These are phyloP conservation scores for Pestalotiopsis fici DNA, from an alignment of 2,329 filamentous ascomycete species.

Conservation along the genomic window DNA sequence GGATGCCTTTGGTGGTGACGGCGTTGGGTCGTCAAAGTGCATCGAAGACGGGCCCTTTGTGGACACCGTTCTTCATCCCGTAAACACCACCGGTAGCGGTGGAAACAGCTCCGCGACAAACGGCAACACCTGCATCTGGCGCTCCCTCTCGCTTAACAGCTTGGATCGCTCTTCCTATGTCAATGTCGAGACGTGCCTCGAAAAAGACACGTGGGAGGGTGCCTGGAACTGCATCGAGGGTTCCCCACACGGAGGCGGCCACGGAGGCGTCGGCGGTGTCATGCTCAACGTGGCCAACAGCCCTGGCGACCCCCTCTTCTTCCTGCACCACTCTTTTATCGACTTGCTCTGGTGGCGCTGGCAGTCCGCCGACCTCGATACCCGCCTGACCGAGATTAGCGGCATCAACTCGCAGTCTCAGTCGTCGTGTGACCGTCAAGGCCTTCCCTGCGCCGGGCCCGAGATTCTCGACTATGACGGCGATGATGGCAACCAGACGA, in stretches of 20 bases:
- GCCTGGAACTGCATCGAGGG: conserved; percentile 5
- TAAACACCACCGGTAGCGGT: background rate
- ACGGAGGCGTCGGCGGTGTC: background rate
- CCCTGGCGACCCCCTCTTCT: conserved; percentile 33
- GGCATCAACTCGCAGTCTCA: conserved; percentile 16
- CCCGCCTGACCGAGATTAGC: conserved; percentile 22
- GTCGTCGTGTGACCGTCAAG: background rate
- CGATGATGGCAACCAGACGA: conserved; percentile 3
- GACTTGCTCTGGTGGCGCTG: conserved; percentile 31
- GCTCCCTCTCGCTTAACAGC: background rate
- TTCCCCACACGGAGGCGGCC: background rate
- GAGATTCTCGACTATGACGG: conserved; percentile 13
- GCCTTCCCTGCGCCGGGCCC: background rate
- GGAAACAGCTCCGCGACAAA: background rate
- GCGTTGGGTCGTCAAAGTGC: background rate
- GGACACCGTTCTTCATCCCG: background rate
- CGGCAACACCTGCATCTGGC: conserved; percentile 5
- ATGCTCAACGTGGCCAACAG: conserved; percentile 11
- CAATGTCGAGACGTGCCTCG: conserved; percentile 5
- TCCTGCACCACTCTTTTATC: conserved; percentile 29
- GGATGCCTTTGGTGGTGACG: conserved; percentile 1
- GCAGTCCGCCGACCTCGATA: conserved; percentile 19
- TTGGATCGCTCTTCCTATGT: background rate
- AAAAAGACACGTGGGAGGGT: background rate
- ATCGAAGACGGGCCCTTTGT: conserved; percentile 1